Conservation (phyloP, 306 rosid genomes). For the Acmispon strigosus region DNA sequence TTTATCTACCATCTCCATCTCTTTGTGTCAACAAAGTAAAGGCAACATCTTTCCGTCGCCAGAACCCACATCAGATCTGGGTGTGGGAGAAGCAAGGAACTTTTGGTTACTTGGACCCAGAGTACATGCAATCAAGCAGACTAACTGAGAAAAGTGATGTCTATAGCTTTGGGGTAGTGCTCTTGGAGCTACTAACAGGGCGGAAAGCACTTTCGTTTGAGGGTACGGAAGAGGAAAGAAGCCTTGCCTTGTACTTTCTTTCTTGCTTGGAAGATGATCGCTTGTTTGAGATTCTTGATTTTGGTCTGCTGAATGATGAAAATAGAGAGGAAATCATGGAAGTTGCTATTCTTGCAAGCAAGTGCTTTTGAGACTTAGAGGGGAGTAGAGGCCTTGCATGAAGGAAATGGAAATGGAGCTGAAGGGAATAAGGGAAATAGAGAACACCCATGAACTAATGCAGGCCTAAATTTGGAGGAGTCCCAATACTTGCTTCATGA, state of each 20-base stretch:
- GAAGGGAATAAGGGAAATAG: slow-evolving; percentile 5
- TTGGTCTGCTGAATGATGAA: background rate
- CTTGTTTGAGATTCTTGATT: slow-evolving; percentile 14
- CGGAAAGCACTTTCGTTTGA: background rate
- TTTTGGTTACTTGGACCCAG: too few species aligned
- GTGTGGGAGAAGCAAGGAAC: too few species aligned
- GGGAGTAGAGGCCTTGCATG: slow-evolving; percentile 25
- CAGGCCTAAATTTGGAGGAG: background rate
- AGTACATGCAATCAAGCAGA: background rate
- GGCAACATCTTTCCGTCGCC: too few species aligned
- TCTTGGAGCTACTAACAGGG: background rate
- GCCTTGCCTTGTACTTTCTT: background rate
- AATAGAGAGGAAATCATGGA: slow-evolving; percentile 13
- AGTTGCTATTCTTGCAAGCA: slow-evolving; percentile 16
- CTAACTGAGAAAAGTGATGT: background rate
- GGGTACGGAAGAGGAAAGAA: background rate
- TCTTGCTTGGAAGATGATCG: slow-evolving; percentile 11
- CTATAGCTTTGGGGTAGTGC: background rate
- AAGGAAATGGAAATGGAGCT: slow-evolving; percentile 35
- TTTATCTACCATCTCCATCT: too few species aligned
- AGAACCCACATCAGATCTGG: too few species aligned
- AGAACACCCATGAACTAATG: background rate
- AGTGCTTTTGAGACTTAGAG: slow-evolving; percentile 28
- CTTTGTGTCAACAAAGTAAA: too few species aligned
- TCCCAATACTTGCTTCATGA: background rate